A percentile compares a stretch with the other conserved stretches of the same genome.
phyloP scores from a whole-genome alignment of 2,329 filamentous ascomycete genomes.

The Paramyrothecium roridum region DNA sequence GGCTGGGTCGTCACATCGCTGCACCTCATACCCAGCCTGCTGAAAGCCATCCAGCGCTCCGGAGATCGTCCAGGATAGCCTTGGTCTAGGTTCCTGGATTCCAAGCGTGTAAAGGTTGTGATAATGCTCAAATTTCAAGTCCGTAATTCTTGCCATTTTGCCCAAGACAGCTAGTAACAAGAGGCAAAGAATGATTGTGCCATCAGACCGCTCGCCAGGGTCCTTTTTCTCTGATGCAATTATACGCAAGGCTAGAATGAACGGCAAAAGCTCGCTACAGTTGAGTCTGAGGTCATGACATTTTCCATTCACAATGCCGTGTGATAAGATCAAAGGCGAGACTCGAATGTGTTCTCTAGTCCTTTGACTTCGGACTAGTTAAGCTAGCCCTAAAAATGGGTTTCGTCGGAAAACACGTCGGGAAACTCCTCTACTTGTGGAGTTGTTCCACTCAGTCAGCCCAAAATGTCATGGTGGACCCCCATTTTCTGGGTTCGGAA shows the following conservation, averaged over 20 bases:
- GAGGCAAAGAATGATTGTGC: neutral
- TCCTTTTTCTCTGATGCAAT: neutral
- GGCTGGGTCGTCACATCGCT: neutral
- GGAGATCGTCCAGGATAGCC: neutral
- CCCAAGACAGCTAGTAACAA: neutral
- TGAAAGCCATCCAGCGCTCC: neutral
- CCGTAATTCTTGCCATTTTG: neutral
- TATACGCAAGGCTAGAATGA: neutral
- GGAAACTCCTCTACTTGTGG: neutral
- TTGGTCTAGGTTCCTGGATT: neutral
- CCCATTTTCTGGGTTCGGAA: no score
- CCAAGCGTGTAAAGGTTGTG: neutral
- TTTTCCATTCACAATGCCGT: no score
- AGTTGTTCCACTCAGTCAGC: neutral
- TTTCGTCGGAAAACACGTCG: neutral
- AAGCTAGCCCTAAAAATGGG: neutral
- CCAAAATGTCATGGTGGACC: no score
- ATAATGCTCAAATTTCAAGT: constrained; percentile 10
- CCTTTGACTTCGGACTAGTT: no score
- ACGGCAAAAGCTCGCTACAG: neutral
- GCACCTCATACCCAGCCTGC: neutral
- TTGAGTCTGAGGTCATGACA: neutral
- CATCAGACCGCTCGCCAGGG: neutral
- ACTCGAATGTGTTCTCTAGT: no score
- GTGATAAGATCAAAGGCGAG: no score